Base-by-base conservation (phyloP, 345 rosid genomes). In the Mercurialis annua region DNA sequence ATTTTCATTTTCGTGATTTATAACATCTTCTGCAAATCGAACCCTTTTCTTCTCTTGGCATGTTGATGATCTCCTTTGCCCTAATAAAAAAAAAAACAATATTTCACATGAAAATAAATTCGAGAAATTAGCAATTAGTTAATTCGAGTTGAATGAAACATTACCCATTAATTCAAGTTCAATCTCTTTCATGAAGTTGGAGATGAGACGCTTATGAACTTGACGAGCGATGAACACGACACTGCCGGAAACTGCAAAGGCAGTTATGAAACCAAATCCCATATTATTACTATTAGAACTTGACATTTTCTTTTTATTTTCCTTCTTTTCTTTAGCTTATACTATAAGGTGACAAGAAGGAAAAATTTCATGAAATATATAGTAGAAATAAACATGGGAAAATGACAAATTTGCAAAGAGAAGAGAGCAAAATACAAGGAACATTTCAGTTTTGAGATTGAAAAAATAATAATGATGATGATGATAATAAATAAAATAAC, bases 181-280 rank as follows among this genome's bases (percentile, higher is more conserved):
- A 43, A 85, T 68, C 80, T 78, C 79, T 70, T 84, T 65, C 89
- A 92, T 83, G 84, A 83, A 88, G 49, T 82, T 74, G 9, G 97
- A 86, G 67, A 86, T 75, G 71, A 85, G 90, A 65, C 91, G 91
- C 65, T 85, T 88, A 57, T 92, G 90, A 59, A 74, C 40, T 63
- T 88, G 87, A 50, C 78, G 74, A 8, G 84, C 88, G 29, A 92
- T 66, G 51, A 92, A 76, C 66, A 81, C 87, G 3, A 92, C 87
- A 42, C 92, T 83, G 67, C 95, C 94, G 2, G 98, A 92, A 64
- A 86, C 90, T 1, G 85, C 95, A 34, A 86, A 84, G 20, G 88
- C 97, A 2, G 91, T 85, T 83, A 92, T 70, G 63, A 85, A 77
- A 52, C 88, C 85, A 40, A 79, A 49, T 26, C 87, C 87, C 46